These are phyloP conservation scores for Russula abietina DNA, from an alignment of 768 basidiomycete genomes.

Conservation along the genomic window DNA sequence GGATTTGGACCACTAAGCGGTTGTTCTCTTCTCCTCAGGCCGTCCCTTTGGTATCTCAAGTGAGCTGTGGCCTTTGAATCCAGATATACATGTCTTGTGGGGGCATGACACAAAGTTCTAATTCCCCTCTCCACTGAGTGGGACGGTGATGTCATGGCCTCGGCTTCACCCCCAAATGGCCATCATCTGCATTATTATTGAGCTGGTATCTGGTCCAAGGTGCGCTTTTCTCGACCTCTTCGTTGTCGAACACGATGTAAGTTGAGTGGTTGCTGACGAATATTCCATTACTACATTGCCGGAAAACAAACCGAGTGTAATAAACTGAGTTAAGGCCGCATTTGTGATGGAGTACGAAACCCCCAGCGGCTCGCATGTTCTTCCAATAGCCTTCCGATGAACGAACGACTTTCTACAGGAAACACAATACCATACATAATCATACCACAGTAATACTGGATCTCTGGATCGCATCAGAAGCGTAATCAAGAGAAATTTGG, in stretches of 20 bases:
- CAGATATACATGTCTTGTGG: background rate
- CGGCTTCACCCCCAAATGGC: background rate
- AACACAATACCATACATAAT: too few relatives aligned
- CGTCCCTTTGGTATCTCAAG: conserved; percentile 1
- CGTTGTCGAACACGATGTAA: background rate
- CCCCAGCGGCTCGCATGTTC: background rate
- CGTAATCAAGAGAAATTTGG: too few relatives aligned
- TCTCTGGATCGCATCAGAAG: too few relatives aligned
- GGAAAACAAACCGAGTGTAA: background rate
- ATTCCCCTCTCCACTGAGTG: background rate
- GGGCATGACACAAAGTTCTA: background rate
- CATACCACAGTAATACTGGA: too few relatives aligned
- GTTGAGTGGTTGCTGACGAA: background rate
- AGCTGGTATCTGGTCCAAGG: background rate
- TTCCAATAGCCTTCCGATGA: background rate
- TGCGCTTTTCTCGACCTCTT: background rate
- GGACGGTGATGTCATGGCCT: background rate
- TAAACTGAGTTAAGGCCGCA: background rate
- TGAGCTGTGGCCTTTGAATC: background rate
- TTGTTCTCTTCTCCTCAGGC: background rate
- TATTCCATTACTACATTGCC: background rate
- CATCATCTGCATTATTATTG: background rate
- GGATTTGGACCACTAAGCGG: background rate
- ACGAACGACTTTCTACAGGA: background rate
- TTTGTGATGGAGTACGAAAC: background rate